A percentile compares a stretch with the other conserved stretches of the same genome.
phyloP scores from a whole-genome alignment of 2,329 filamentous ascomycete species.

The Ophiostoma novo-ulmi region DNA sequence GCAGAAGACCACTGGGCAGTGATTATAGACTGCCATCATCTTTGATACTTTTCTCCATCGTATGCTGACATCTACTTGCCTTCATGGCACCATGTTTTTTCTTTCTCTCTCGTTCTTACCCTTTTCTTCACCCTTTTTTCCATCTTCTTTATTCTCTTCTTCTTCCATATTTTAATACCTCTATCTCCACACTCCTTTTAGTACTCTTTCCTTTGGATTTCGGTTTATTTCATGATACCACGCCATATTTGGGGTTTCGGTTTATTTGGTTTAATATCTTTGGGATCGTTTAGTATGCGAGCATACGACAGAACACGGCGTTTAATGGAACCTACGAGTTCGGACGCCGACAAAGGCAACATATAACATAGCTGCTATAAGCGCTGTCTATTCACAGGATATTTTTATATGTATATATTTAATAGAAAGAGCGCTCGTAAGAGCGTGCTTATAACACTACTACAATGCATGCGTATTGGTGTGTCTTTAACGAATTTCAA shows the following conservation, averaged over 20 bases:
- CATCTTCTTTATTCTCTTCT: neutral
- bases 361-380: neutral
- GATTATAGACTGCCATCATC: neutral
- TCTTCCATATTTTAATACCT: neutral
- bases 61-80: neutral
- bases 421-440: neutral
- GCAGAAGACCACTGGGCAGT: neutral
- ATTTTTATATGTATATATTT: neutral
- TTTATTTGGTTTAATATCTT: neutral
- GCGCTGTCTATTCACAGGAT: neutral
- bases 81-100: neutral
- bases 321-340: neutral
- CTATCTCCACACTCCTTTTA: neutral
- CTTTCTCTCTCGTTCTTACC: neutral
- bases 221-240: slow-evolving; percentile 3
- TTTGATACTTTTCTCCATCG: neutral
- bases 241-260: slow-evolving; percentile 12
- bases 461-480: neutral
- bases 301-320: slow-evolving; percentile 8
- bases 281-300: neutral
- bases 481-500: neutral
- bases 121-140: neutral
- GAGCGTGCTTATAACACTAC: neutral
- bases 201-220: neutral
- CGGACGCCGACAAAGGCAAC: neutral